Conservation (phyloP, 208 protist species). For the Crithidia expoeki region DNA sequence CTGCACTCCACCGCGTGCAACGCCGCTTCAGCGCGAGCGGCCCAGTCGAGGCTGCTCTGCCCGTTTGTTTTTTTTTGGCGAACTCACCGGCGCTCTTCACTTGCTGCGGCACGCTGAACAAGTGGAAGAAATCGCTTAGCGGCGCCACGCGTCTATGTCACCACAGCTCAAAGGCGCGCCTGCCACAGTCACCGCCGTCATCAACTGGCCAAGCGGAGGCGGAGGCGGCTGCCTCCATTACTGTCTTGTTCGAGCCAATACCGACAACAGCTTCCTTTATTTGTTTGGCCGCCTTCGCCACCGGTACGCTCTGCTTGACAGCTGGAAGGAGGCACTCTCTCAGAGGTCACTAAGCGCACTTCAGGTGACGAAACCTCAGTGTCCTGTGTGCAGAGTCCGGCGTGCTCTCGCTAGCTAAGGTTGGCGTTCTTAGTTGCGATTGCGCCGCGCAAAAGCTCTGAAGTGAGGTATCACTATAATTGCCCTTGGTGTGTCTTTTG, state of each 20-base stretch:
- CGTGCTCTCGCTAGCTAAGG: slow-evolving; percentile 68
- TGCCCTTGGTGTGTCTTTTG: slow-evolving; percentile 9
- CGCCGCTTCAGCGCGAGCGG: slow-evolving; percentile 33
- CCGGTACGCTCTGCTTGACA: slow-evolving; percentile 22
- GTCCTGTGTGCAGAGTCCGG: slow-evolving; percentile 85
- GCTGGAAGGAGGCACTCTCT: slow-evolving; percentile 42
- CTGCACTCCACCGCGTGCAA: slow-evolving; percentile 38
- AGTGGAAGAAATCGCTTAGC: slow-evolving; percentile 54
- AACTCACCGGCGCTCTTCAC: slow-evolving; percentile 27
- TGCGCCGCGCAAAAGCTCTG: slow-evolving; percentile 81
- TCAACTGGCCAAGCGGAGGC: slow-evolving; percentile 42
- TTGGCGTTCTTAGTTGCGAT: slow-evolving; percentile 26
- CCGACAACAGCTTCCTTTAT: too few relatives aligned
- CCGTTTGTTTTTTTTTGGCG: slow-evolving; percentile 11
- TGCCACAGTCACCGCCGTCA: neutral
- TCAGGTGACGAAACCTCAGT: slow-evolving; percentile 80
- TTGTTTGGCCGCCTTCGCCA: too few relatives aligned
- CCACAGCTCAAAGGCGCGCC: slow-evolving; percentile 47
- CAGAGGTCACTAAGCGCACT: slow-evolving; percentile 77
- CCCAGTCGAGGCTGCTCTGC: slow-evolving; percentile 30
- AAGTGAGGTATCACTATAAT: slow-evolving; percentile 81
- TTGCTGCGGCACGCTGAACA: slow-evolving; percentile 46
- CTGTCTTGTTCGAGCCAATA: neutral
- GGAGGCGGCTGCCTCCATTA: neutral
- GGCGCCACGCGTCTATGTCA: slow-evolving; percentile 52